Conservation (phyloP, 2,329 filamentous ascomycete species). For the Fusarium hainanense region DNA sequence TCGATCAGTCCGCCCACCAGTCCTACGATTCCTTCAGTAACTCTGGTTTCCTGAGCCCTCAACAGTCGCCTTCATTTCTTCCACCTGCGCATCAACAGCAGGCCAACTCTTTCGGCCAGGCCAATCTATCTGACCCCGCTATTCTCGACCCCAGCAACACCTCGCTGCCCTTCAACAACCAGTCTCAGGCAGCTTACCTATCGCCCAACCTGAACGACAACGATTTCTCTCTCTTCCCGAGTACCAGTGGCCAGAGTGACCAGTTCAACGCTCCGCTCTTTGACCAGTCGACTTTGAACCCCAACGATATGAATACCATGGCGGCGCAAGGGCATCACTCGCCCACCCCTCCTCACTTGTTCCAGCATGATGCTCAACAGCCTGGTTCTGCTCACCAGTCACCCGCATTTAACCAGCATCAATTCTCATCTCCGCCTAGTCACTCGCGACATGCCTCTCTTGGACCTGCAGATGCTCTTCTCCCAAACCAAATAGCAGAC, state of each 20-base stretch:
- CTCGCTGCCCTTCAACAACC: constrained; percentile 56
- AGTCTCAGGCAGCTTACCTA: constrained; percentile 58
- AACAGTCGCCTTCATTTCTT: constrained; percentile 53
- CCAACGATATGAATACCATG: constrained; percentile 64
- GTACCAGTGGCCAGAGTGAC: constrained; percentile 62
- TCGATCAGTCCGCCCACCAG: constrained; percentile 61
- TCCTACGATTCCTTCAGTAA: constrained; percentile 56
- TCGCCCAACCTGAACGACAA: constrained; percentile 62
- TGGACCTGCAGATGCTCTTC: constrained; percentile 67
- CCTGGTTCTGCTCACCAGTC: constrained; percentile 65
- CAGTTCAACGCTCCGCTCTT: constrained; percentile 73
- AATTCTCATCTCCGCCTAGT: constrained; percentile 63
- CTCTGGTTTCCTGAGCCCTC: constrained; percentile 63
- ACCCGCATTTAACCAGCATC: constrained; percentile 66
- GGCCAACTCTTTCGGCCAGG: constrained; percentile 42
- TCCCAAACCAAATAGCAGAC: constrained; percentile 62
- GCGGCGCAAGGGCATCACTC: constrained; percentile 67
- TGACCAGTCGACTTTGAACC: constrained; percentile 58
- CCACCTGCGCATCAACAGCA: constrained; percentile 47
- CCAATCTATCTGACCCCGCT: constrained; percentile 52
- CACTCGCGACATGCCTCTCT: constrained; percentile 69
- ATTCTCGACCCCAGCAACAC: constrained; percentile 56
- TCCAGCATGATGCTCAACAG: constrained; percentile 61
- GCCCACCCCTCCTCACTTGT: constrained; percentile 66
- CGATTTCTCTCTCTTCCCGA: constrained; percentile 74